Conservation (phyloP, 139 green algal genomes). For the Tetratostichococcus sp. region DNA sequence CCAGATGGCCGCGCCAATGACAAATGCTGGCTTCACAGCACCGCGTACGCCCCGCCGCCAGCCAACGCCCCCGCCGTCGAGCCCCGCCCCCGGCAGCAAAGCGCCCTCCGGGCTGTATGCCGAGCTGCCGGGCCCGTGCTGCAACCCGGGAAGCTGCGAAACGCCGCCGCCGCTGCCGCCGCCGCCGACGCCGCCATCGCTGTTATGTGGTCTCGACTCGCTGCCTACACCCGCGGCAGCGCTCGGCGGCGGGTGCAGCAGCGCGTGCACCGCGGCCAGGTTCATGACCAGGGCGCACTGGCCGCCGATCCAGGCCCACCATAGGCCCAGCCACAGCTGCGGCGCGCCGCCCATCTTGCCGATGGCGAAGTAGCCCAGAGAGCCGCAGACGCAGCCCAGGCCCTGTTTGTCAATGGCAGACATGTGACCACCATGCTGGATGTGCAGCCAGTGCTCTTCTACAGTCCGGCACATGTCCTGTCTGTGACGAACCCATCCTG, state of each 20-base stretch:
- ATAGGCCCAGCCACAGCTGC: conserved; percentile 19
- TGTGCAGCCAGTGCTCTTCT: too few species aligned
- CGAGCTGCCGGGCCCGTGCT: too few species aligned
- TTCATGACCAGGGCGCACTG: conserved; percentile 5
- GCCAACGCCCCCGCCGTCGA: too few species aligned
- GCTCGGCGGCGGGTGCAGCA: background rate
- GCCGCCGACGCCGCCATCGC: background rate
- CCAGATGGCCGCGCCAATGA: background rate
- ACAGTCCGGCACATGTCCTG: too few species aligned
- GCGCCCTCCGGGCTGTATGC: background rate
- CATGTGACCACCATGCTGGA: too few species aligned
- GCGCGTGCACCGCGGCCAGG: background rate
- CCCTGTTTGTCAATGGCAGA: background rate
- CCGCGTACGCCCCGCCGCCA: background rate
- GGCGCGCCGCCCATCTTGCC: conserved; percentile 24
- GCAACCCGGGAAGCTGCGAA: too few species aligned
- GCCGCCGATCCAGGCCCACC: conserved; percentile 27
- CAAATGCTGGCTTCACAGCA: background rate
- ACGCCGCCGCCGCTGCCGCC: background rate
- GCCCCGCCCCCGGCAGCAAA: background rate
- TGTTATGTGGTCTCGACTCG: too few species aligned
- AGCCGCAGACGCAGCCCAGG: conserved; percentile 23
- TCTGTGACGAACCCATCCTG: too few species aligned
- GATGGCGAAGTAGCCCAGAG: conserved; percentile 20
- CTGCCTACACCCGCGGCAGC: too few species aligned